A percentile compares a stretch with the other conserved stretches of the same genome.
phyloP scores from a whole-genome alignment of 2,329 filamentous ascomycete genomes.

The Mycosphaerelloides madeirae region DNA sequence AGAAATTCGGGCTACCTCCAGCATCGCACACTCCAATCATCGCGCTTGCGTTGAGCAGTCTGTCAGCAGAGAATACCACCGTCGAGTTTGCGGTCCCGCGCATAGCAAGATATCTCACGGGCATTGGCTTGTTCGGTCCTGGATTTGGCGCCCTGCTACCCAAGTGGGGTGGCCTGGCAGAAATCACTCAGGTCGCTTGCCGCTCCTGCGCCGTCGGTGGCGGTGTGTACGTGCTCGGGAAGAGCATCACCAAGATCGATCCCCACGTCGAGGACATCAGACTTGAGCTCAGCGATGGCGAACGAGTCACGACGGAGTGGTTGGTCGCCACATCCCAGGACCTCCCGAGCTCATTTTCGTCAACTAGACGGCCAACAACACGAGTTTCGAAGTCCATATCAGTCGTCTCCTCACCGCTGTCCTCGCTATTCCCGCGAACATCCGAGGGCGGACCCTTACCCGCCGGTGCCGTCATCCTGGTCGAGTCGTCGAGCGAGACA shows the following conservation, averaged over 20 bases:
- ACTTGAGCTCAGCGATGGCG: slow-evolving; percentile 27
- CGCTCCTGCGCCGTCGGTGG: slow-evolving; percentile 88
- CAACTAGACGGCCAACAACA: not conserved
- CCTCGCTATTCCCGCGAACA: slow-evolving; percentile 62
- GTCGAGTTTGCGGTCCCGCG: slow-evolving; percentile 66
- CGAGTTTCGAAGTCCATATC: slow-evolving; percentile 44
- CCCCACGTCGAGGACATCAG: slow-evolving; percentile 13
- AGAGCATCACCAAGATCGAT: slow-evolving; percentile 50
- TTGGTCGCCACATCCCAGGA: slow-evolving; percentile 27
- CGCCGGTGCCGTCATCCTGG: slow-evolving; percentile 66
- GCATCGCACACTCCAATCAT: slow-evolving; percentile 61
- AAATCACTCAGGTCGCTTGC: slow-evolving; percentile 87
- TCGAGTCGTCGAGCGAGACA: slow-evolving; percentile 44
- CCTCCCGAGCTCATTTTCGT: slow-evolving; percentile 12
- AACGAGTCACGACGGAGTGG: slow-evolving; percentile 28
- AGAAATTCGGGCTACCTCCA: slow-evolving; percentile 53
- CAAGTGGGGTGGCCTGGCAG: slow-evolving; percentile 87
- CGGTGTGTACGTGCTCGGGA: slow-evolving; percentile 79
- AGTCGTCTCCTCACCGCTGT: slow-evolving; percentile 63
- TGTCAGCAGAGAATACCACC: slow-evolving; percentile 49
- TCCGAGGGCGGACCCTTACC: slow-evolving; percentile 72
- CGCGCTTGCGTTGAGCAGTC: slow-evolving; percentile 70
- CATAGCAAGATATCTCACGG: slow-evolving; percentile 75
- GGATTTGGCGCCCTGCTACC: slow-evolving; percentile 86
- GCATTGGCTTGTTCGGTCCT: slow-evolving; percentile 80